A percentile compares a stretch with the other conserved stretches of the same genome.
phyloP scores from a whole-genome alignment of 2,329 filamentous ascomycete species.

The Talaromyces sp. region DNA sequence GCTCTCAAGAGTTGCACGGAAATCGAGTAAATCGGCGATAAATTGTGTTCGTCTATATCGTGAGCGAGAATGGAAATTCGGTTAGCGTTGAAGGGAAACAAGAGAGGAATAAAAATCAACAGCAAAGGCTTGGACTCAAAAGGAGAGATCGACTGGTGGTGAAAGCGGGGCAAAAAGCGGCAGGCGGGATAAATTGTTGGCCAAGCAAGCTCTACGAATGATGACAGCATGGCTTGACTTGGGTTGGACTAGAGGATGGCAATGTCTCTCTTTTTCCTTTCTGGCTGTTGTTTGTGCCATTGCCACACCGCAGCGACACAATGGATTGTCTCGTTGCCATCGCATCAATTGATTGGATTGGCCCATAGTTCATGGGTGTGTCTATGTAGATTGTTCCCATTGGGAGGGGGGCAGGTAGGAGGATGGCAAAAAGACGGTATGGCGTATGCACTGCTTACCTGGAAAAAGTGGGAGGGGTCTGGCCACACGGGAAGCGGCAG shows the following conservation, averaged over 20 bases:
- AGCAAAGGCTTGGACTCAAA: background rate
- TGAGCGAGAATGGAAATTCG: background rate
- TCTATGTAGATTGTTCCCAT: background rate
- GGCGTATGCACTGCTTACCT: background rate
- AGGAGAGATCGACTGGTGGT: conserved; percentile 7
- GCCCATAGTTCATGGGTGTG: background rate
- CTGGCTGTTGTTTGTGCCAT: background rate
- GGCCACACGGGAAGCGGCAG: background rate
- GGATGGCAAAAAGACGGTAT: background rate
- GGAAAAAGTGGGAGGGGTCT: background rate
- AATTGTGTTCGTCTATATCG: background rate
- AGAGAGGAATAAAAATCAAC: background rate
- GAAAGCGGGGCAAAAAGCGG: conserved; percentile 12
- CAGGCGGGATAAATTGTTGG: background rate
- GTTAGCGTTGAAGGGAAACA: background rate
- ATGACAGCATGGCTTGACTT: conserved; percentile 8
- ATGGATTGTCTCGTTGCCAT: background rate
- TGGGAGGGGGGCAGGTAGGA: background rate
- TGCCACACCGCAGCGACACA: background rate
- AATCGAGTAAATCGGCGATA: background rate
- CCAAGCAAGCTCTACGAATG: background rate
- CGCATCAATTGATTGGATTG: background rate
- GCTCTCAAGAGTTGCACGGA: background rate
- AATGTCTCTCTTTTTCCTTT: background rate
- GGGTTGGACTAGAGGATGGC: background rate